phyloP scores from a whole-genome alignment of 202 grass and related monocot genomes.

The Cymbopogon flexuosus region DNA sequence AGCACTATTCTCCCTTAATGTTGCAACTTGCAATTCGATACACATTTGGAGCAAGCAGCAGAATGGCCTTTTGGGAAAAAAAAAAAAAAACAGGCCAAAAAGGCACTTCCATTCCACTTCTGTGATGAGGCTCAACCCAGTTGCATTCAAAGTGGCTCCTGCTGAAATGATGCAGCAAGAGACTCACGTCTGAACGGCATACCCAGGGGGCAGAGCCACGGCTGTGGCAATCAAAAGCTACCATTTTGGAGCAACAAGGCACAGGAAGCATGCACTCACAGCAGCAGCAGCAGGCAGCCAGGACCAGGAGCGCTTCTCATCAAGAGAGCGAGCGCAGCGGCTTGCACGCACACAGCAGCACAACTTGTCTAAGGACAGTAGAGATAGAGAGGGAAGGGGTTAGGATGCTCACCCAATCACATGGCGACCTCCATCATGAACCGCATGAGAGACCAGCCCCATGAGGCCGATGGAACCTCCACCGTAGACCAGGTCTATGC shows the following conservation, averaged over 20 bases:
- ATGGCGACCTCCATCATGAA: constrained; percentile 98
- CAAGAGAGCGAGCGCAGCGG: no score
- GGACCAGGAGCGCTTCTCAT: neutral
- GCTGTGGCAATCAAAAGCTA: constrained; percentile 39
- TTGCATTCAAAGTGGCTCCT: constrained; percentile 38
- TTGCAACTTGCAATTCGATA: constrained; percentile 4
- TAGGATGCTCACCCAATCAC: constrained; percentile 71
- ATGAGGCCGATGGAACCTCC: constrained; percentile 98
- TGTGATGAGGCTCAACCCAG: neutral
- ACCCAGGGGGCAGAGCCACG: constrained; percentile 7
- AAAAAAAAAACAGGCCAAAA: constrained; percentile 30
- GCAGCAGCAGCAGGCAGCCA: neutral
- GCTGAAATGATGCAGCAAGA: constrained; percentile 33
- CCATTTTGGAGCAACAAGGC: constrained; percentile 45
- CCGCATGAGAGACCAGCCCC: constrained; percentile 95
- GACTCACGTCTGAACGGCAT: constrained; percentile 3
- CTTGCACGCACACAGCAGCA: constrained; percentile 14
- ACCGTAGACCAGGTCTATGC: constrained; percentile 98
- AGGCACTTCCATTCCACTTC: constrained; percentile 36
- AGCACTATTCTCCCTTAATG: no score
- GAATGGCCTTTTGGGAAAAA: constrained; percentile 37
- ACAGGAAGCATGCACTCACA: constrained; percentile 50
- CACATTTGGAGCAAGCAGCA: constrained; percentile 30
- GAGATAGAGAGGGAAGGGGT: neutral
- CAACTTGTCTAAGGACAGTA: neutral